These are phyloP conservation scores for Flueggea neowawraea DNA, from an alignment of 441 rosid species.

Conservation along the genomic window DNA sequence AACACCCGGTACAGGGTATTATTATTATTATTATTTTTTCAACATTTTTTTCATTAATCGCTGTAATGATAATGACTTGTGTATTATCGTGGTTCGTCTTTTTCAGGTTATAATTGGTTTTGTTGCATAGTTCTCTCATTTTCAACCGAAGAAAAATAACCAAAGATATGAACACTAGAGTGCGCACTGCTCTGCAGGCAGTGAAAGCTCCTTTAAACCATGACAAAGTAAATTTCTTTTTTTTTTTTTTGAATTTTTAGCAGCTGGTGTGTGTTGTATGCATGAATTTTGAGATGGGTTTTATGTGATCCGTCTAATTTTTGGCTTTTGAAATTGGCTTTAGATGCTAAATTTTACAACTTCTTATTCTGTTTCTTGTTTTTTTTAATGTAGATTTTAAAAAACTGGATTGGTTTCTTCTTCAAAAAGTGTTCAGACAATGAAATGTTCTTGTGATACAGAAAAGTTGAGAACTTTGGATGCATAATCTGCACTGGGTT, in stretches of 20 bases:
- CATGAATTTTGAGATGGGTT: constrained; percentile 17
- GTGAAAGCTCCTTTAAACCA: constrained; percentile 63
- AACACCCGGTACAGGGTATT: background rate
- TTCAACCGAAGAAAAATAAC: constrained; percentile 15
- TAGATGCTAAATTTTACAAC: constrained; percentile 5
- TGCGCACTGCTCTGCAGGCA: constrained; percentile 60
- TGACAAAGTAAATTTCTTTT: constrained; percentile 32
- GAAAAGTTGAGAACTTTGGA: constrained; percentile 40
- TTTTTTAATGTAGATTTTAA: constrained; percentile 10
- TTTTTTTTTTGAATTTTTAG: constrained; percentile 3
- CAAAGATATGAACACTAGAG: constrained; percentile 60
- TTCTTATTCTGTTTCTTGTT: constrained; percentile 11
- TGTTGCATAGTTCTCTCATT: constrained; percentile 20
- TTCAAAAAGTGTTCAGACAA: constrained; percentile 11
- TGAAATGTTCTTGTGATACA: constrained; percentile 21
- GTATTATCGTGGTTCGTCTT: constrained; percentile 3
- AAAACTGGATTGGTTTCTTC: constrained; percentile 21
- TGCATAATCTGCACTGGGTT: constrained; percentile 38
- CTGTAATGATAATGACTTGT: background rate
- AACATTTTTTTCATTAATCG: background rate
- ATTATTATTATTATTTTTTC: background rate
- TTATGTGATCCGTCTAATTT: background rate
- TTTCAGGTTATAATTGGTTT: constrained; percentile 23
- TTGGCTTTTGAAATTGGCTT: background rate
- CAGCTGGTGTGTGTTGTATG: constrained; percentile 13